A percentile compares a stretch with the other conserved stretches of the same genome.
Conservation (phyloP, 257 asterid genomes). For the Jacaranda mimosifolia region DNA sequence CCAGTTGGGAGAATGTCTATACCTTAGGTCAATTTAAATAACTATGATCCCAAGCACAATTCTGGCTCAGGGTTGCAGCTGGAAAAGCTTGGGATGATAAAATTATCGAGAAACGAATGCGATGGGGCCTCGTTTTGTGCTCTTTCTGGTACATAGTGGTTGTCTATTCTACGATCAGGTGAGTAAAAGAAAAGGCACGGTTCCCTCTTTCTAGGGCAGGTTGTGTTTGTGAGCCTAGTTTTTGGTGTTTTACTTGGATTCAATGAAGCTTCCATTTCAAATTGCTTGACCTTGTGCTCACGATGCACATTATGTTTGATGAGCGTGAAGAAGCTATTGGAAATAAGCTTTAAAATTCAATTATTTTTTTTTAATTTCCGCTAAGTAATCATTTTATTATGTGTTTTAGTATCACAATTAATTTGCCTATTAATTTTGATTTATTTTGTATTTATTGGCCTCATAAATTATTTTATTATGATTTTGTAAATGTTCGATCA, state of each 20-base stretch:
- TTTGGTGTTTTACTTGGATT: constrained; percentile 5
- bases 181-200: not conserved
- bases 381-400: too few relatives aligned
- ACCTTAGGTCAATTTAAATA: constrained; percentile 8
- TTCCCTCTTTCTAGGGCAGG: not conserved
- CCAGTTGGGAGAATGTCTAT: constrained; percentile 5
- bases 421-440: too few relatives aligned
- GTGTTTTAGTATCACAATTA: too few relatives aligned
- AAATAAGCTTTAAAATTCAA: too few relatives aligned
- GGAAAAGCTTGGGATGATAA: not conserved
- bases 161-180: constrained; percentile 1
- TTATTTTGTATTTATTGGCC: too few relatives aligned
- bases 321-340: too few relatives aligned
- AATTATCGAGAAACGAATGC: not conserved
- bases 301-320: too few relatives aligned
- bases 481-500: too few relatives aligned
- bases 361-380: too few relatives aligned
- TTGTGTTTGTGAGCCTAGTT: not conserved
- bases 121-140: constrained; percentile 29
- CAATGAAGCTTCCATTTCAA: not conserved
- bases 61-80: constrained; percentile 19
- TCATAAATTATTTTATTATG: too few relatives aligned
- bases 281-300: not conserved
- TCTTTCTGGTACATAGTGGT: constrained; percentile 16
- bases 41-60: constrained; percentile 19